These are phyloP conservation scores for Cardamine occulta DNA, from an alignment of 345 rosid species.

Conservation along the genomic window DNA sequence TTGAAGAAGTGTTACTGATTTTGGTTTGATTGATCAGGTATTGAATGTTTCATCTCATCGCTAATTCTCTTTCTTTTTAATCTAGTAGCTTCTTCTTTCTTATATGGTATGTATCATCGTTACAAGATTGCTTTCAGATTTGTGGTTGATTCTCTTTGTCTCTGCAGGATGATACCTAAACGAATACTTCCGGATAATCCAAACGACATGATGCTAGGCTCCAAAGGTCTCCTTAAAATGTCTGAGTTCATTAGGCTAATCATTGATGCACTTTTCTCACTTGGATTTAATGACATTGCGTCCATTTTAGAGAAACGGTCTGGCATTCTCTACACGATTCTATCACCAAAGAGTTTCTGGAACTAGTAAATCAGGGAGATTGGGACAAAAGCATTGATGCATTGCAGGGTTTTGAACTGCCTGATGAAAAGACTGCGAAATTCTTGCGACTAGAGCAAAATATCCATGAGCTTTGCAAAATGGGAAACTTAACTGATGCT, in stretches of 20 bases:
- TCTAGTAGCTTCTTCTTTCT: too few relatives aligned
- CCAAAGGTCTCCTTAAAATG: conserved; percentile 51
- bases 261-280: conserved; percentile 56
- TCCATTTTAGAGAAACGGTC: conserved; percentile 56
- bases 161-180: too few relatives aligned
- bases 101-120: too few relatives aligned
- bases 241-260: conserved; percentile 58
- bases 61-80: too few relatives aligned
- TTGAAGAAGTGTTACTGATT: too few relatives aligned
- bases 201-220: conserved; percentile 10
- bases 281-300: conserved; percentile 52
- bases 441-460: conserved; percentile 61
- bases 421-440: conserved; percentile 45
- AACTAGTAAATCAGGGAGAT: conserved; percentile 48
- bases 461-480: conserved; percentile 46
- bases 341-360: conserved; percentile 43
- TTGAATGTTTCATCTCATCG: too few relatives aligned
- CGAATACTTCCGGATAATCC: too few relatives aligned
- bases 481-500: conserved; percentile 42
- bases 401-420: conserved; percentile 41
- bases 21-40: too few relatives aligned
- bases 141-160: too few relatives aligned
- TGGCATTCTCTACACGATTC: conserved; percentile 47
- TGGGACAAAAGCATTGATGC: conserved; percentile 60
- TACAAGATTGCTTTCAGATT: too few relatives aligned